phyloP scores from a whole-genome alignment of 148 eudicot genomes.

The Pharnaceum exiguum region DNA sequence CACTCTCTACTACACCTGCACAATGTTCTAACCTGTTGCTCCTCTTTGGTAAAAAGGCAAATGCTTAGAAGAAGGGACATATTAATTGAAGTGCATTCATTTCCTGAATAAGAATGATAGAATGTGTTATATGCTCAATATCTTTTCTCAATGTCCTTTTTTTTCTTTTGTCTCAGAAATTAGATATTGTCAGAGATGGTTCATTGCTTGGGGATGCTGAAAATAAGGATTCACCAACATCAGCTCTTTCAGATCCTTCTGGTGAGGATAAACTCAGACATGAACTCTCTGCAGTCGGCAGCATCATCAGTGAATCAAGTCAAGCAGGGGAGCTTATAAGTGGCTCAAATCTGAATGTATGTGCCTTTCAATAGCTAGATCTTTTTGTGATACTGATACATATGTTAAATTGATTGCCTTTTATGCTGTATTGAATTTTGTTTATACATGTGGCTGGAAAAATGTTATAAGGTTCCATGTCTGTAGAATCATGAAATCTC shows the following conservation, averaged over 20 bases:
- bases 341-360: slow-evolving; percentile 50
- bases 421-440: not conserved
- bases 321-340: slow-evolving; percentile 53
- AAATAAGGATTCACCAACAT: slow-evolving; percentile 52
- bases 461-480: too few relatives aligned
- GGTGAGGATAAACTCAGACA: slow-evolving; percentile 43
- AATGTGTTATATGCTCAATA: not conserved
- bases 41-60: too few relatives aligned
- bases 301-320: slow-evolving; percentile 66
- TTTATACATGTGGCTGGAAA: not conserved
- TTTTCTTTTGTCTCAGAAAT: slow-evolving; percentile 39
- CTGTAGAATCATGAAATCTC: too few relatives aligned
- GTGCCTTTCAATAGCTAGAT: slow-evolving; percentile 5
- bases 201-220: slow-evolving; percentile 42
- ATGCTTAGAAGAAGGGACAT: too few relatives aligned
- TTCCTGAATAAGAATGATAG: too few relatives aligned
- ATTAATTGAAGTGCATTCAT: too few relatives aligned
- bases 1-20: not conserved
- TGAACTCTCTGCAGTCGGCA: slow-evolving; percentile 56
- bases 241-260: slow-evolving; percentile 40
- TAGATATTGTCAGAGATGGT: slow-evolving; percentile 36
- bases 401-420: not conserved
- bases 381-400: not conserved
- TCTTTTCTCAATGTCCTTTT: not conserved
- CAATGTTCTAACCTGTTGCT: not conserved